A percentile compares a stretch with the other conserved stretches of the same genome.
These are phyloP conservation scores for Pseudogymnoascus sp. DNA, from an alignment of 2,329 filamentous ascomycete species.

Conservation along the genomic window DNA sequence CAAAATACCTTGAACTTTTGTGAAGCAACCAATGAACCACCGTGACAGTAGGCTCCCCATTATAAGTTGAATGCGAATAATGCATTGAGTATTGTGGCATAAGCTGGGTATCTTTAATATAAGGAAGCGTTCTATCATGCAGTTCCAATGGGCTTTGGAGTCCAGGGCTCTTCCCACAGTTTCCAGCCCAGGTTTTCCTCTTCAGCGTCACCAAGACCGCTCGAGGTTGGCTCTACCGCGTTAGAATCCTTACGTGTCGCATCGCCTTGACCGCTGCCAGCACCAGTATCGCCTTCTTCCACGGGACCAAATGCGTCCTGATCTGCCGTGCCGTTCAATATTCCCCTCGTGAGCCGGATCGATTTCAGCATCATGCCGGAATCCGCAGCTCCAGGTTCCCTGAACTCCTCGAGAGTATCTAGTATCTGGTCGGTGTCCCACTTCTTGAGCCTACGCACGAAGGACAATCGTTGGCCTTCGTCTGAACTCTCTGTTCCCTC, in stretches of 20 bases:
- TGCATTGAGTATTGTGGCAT: neutral
- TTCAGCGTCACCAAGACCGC: neutral
- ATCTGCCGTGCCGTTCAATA: neutral
- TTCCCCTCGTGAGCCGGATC: constrained; percentile 25
- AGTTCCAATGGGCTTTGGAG: constrained; percentile 51
- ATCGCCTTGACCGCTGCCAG: neutral
- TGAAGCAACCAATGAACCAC: neutral
- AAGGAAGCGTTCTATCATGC: constrained; percentile 30
- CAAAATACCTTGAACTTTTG: neutral
- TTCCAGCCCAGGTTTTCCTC: constrained; percentile 38
- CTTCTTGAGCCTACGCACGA: neutral
- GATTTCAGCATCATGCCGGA: constrained; percentile 15
- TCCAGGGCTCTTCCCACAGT: constrained; percentile 46
- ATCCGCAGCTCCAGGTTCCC: constrained; percentile 15
- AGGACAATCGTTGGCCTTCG: neutral
- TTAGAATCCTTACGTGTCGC: neutral
- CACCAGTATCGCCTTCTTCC: neutral
- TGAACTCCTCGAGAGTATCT: constrained; percentile 19
- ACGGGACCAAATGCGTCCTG: neutral
- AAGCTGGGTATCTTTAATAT: constrained; percentile 15
- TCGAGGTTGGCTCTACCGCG: neutral
- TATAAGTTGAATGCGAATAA: neutral
- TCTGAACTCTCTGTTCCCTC: neutral
- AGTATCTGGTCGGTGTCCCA: constrained; percentile 14
- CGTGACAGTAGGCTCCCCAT: neutral